A percentile compares a stretch with the other conserved stretches of the same genome.
Conservation (phyloP, 768 basidiomycete genomes). For the Gymnopilus dilepis region DNA sequence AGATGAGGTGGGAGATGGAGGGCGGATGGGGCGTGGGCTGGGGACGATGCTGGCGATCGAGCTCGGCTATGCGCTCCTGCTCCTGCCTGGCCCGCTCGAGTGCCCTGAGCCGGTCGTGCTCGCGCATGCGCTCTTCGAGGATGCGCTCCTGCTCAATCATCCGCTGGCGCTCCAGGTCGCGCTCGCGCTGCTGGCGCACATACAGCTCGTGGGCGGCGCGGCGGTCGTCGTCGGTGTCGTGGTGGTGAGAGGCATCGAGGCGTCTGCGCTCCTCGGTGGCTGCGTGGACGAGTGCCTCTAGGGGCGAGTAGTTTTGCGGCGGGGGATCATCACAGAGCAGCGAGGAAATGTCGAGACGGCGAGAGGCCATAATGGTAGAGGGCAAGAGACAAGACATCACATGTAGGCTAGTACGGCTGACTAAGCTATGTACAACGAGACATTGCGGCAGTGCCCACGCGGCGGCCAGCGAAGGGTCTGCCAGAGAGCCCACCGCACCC, state of each 20-base stretch:
- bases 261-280: constrained; percentile 69
- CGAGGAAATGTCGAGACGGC: constrained; percentile 78
- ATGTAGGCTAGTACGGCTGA: constrained; percentile 18
- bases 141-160: constrained; percentile 23
- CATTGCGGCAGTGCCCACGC: constrained; percentile 84
- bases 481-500: constrained; percentile 76
- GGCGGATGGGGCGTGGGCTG: constrained; percentile 23
- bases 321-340: constrained; percentile 65
- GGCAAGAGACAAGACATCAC: constrained; percentile 29
- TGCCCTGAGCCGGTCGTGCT: constrained; percentile 23
- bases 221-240: constrained; percentile 14
- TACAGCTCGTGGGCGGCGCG: constrained; percentile 8
- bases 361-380: constrained; percentile 56
- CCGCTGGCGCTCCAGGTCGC: constrained; percentile 11
- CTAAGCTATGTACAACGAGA: constrained; percentile 78
- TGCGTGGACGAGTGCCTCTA: constrained; percentile 75
- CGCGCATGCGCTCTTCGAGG: constrained; percentile 26
- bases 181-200: not conserved
- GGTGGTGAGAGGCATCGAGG: constrained; percentile 36
- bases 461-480: constrained; percentile 65
- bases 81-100: no score
- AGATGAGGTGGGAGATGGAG: constrained; percentile 30
- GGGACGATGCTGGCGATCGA: constrained; percentile 21
- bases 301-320: constrained; percentile 32
- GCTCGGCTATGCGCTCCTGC: constrained; percentile 14